Evolutionary conservation across 495 filamentous ascomycete species (phyloP).

Genomic region (Penicillium samsonianum): DNA sequence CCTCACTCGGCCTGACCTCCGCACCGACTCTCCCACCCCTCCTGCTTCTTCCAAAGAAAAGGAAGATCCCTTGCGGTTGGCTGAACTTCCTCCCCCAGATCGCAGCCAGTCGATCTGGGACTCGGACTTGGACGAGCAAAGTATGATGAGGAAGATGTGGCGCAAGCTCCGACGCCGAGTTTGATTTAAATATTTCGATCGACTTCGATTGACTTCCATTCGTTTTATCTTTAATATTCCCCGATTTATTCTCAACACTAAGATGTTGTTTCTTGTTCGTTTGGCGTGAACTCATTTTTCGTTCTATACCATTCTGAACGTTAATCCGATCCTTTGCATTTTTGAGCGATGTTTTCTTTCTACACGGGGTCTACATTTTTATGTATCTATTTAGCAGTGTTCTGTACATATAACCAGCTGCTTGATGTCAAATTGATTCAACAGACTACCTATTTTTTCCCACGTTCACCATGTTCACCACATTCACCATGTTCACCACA

Average conservation of each 20-base stretch:
- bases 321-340: constrained; percentile 11
- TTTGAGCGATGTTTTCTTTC: constrained; percentile 17
- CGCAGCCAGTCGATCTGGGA: constrained; percentile 50
- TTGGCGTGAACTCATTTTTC: constrained; percentile 14
- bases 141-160: constrained; percentile 59
- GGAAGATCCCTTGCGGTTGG: constrained; percentile 57
- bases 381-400: constrained; percentile 19
- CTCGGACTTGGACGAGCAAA: constrained; percentile 39
- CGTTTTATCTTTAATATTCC: constrained; percentile 1
- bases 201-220: constrained; percentile 20
- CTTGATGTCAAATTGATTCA: not conserved
- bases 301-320: constrained; percentile 11
- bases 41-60: constrained; percentile 54
- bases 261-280: constrained; percentile 14
- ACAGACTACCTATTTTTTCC: not conserved
- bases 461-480: not conserved
- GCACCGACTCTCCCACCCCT: constrained; percentile 64
- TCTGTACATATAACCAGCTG: constrained; percentile 22
- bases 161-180: constrained; percentile 40
- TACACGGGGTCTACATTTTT: not conserved
- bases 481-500: not conserved
- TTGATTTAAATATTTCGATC: constrained; percentile 19
- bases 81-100: constrained; percentile 50
- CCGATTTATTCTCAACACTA: constrained; percentile 1
- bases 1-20: constrained; percentile 82